Percentiles rank a stretch among this genome's conserved stretches.
Conservation (phyloP, 2,329 filamentous ascomycete genomes). For the Penicillium sp. region DNA sequence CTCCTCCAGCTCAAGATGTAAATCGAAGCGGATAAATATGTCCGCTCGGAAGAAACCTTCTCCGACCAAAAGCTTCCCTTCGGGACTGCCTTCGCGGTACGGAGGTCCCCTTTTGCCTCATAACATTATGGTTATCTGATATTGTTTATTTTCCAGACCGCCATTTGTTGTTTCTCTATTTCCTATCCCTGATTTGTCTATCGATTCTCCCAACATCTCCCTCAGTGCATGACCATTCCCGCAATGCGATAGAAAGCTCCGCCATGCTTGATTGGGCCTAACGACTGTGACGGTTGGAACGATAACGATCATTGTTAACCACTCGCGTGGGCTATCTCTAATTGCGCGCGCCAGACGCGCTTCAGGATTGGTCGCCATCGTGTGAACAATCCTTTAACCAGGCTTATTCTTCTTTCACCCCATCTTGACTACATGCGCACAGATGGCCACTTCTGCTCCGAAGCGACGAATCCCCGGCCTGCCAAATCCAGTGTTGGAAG, state of each 20-base stretch:
- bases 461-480: conserved; percentile 37
- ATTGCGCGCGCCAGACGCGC: conserved; percentile 23
- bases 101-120: background rate
- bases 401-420: background rate
- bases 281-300: conserved; percentile 4
- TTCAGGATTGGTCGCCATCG: background rate
- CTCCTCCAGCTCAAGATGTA: no score
- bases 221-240: background rate
- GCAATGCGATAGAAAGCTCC: conserved; percentile 9
- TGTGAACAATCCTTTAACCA: background rate
- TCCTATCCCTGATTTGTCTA: background rate
- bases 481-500: conserved; percentile 51
- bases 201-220: background rate
- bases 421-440: background rate
- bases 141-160: background rate
- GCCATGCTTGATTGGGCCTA: conserved; percentile 3
- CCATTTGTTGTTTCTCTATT: background rate
- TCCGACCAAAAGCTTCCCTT: conserved; percentile 6
- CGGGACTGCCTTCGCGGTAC: background rate
- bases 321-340: background rate
- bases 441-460: conserved; percentile 25
- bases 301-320: conserved; percentile 4
- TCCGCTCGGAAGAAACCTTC: background rate
- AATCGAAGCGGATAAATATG: background rate
- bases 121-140: background rate